Conservation (phyloP, 805 yeast species). For the Candida insectalens region DNA sequence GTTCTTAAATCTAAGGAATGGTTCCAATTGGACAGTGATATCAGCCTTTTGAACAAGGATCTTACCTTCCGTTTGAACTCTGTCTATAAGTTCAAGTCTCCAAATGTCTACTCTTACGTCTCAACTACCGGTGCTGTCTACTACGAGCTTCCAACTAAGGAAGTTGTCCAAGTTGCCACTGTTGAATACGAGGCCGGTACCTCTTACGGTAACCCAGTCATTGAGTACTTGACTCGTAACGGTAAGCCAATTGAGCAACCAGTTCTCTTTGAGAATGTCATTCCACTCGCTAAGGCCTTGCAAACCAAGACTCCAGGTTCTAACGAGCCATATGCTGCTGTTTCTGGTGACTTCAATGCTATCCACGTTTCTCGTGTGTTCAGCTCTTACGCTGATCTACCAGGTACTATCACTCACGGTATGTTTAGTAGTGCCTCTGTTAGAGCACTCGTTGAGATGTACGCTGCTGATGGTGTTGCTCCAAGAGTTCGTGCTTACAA, state of each 20-base stretch:
- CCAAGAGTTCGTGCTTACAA: conserved; percentile 91
- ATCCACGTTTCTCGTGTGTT: conserved; percentile 95
- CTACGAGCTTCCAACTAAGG: conserved; percentile 88
- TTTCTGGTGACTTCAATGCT: conserved; percentile 97
- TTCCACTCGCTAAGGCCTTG: conserved; percentile 66
- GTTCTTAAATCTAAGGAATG: conserved; percentile 93
- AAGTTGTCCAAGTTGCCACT: conserved; percentile 72
- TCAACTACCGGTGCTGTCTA: conserved; percentile 76
- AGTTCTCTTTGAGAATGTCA: conserved; percentile 77
- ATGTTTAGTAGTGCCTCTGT: conserved; percentile 97
- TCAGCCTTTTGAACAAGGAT: conserved; percentile 61
- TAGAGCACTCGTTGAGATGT: conserved; percentile 89
- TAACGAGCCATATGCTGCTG: conserved; percentile 93
- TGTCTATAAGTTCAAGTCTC: conserved; percentile 69
- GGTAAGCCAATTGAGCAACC: conserved; percentile 95
- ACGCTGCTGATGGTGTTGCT: conserved; percentile 97
- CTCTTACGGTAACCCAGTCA: conserved; percentile 95
- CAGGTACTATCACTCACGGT: conserved; percentile 98
- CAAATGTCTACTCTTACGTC: conserved; percentile 67
- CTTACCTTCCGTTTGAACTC: conserved; percentile 87
- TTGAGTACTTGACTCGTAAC: conserved; percentile 84
- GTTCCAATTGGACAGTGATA: conserved; percentile 71
- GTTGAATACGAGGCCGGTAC: conserved; percentile 84
- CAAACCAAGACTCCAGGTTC: conserved; percentile 84
- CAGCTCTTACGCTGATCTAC: conserved; percentile 85